Evolutionary conservation across 495 filamentous ascomycete species (phyloP), one percentile per base, ranked within the genome.

Genomic region (Penicillium pancosmium): DNA sequence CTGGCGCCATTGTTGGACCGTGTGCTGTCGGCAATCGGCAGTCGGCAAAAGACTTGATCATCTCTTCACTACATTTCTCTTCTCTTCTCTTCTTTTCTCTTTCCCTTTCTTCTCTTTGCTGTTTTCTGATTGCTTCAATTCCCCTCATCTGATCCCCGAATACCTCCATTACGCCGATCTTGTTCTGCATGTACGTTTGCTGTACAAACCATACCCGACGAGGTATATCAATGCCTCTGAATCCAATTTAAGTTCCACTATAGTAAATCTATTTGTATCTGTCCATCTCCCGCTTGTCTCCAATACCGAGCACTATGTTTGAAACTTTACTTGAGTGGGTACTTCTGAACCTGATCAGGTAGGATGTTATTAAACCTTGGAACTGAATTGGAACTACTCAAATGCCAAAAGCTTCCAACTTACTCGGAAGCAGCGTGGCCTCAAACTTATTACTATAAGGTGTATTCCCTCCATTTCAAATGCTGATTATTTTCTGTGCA

Each of bases 141-240:
- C 1, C 25, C 41, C 43, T 49, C 31, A 21, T 48, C 41, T 36
- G 33, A 36, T 56, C 43, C 54, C 44, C 52, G 52, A 55, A 55
- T 55, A 55, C 53, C 53, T 55, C 53, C 38, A 34, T 40, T 35
- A 27, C 27, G 35, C 27, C 27, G 31, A 36, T 56, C 44, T 44
- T 38, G 6, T 35, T 56, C 8, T 40, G 27, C 23, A 21, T 56
- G 54, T 43, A 19, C 41, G 54, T 40, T 25, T 35, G 21, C 11
- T 55, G 53, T 55, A 55, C 53, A 55, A 48, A 55, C 27, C 52
- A 54, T 54, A 48, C 54, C 54, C 44, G 27, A 44, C 16, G 31
- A 35, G 35, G 35, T 52, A 35, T 18, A 52, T 52, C 31, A 36
- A 52, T 52, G 35, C 50, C 25, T 52, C 16, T 10, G n/a, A 38